These are phyloP conservation scores for Marasmius oreades DNA, from an alignment of 1,284 basidiomycete genomes.

Conservation along the genomic window DNA sequence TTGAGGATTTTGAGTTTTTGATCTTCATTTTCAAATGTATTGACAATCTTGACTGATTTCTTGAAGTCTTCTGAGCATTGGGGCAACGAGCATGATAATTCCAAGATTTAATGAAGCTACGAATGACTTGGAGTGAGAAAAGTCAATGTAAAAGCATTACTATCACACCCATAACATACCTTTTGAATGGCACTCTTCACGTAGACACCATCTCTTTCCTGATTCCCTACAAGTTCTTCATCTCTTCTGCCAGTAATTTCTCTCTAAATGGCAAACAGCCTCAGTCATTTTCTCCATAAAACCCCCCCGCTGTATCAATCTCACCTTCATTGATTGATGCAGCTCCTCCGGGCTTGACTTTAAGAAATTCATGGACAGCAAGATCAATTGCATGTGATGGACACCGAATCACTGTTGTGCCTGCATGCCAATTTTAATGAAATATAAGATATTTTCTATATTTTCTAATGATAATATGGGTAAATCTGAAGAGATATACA, in stretches of 20 bases:
- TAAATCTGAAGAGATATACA: no score
- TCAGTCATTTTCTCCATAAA: background rate
- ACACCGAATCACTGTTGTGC: no score
- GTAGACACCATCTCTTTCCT: conserved; percentile 1
- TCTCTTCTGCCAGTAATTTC: background rate
- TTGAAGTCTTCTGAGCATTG: background rate
- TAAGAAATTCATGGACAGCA: background rate
- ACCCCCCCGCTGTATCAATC: background rate
- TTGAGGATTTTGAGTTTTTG: background rate
- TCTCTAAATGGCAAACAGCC: background rate
- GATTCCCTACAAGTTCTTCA: background rate
- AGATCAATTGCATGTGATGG: background rate
- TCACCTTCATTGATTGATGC: background rate
- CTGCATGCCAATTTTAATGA: no score
- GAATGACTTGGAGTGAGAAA: no score
- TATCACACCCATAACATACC: background rate
- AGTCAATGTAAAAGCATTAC: background rate
- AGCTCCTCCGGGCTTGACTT: background rate
- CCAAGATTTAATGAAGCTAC: background rate
- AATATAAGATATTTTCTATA: no score
- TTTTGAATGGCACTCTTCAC: background rate
- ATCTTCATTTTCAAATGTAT: background rate
- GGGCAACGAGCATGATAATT: background rate
- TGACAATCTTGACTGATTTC: background rate
- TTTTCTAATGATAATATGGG: no score